Conservation (phyloP, 108 stramenopile species). For the Fragilaria radians region DNA sequence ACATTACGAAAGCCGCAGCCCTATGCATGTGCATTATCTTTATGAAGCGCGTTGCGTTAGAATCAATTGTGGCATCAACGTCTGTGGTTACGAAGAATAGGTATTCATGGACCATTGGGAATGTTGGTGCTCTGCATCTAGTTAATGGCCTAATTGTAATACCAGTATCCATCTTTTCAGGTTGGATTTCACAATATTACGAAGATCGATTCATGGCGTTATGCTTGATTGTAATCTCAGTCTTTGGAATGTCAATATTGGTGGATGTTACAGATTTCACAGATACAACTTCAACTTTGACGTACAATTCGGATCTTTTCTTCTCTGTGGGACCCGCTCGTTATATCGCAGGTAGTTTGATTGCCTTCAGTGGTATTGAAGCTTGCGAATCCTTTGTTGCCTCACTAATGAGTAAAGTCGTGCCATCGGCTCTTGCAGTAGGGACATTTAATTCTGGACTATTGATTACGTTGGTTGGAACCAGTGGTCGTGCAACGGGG, state of each 20-base stretch:
- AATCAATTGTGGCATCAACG: conserved; percentile 52
- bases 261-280: conserved; percentile 43
- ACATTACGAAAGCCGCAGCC: conserved; percentile 11
- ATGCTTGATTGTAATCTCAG: conserved; percentile 29
- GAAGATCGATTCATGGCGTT: conserved; percentile 38
- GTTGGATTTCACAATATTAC: conserved; percentile 40
- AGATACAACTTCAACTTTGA: conserved; percentile 4
- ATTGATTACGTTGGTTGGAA: conserved; percentile 24
- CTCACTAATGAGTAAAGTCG: conserved; percentile 68
- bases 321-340: conserved; percentile 38
- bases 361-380: conserved; percentile 45
- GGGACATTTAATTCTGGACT: conserved; percentile 85
- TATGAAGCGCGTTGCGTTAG: conserved; percentile 59
- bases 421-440: conserved; percentile 56
- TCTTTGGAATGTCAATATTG: conserved; percentile 41
- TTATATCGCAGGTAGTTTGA: conserved; percentile 40
- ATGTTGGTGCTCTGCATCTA: conserved; percentile 61
- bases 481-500: conserved; percentile 40
- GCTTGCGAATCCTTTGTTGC: conserved; percentile 67
- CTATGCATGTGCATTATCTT: conserved; percentile 54
- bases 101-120: conserved; percentile 52
- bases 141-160: conserved; percentile 66
- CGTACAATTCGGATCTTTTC: conserved; percentile 25
- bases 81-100: conserved; percentile 65
- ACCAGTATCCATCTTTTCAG: conserved; percentile 49